Evolutionary conservation across 2,329 filamentous ascomycete species (phyloP).

Genomic region (Fusarium verticillioides): DNA sequence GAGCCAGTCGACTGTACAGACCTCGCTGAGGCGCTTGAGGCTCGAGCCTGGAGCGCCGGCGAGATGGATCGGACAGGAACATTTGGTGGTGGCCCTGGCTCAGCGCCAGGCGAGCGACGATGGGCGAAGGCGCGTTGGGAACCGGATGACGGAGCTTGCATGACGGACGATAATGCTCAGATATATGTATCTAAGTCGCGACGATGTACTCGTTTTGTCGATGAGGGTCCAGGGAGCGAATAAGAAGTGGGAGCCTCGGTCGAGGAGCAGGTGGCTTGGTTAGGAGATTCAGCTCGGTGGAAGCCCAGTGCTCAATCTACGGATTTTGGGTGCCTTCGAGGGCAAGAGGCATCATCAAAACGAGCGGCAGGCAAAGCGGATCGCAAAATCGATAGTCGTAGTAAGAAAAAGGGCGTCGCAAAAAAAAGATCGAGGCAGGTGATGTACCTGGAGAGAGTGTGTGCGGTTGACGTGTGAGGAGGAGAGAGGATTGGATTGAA

Average conservation of each 20-base stretch:
- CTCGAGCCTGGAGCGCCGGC: slow-evolving; percentile 70
- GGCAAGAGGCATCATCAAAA: slow-evolving; percentile 44
- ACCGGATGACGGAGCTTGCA: slow-evolving; percentile 43
- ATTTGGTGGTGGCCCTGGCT: slow-evolving; percentile 67
- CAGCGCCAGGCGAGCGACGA: slow-evolving; percentile 71
- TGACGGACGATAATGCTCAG: slow-evolving; percentile 18
- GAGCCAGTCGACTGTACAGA: slow-evolving; percentile 58
- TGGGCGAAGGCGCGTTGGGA: slow-evolving; percentile 65
- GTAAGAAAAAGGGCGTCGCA: slow-evolving; percentile 3
- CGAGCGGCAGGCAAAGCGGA: slow-evolving; percentile 33
- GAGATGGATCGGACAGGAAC: slow-evolving; percentile 69
- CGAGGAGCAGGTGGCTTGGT: not conserved
- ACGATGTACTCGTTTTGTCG: slow-evolving; percentile 4
- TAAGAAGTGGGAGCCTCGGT: not conserved
- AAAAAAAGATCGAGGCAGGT: slow-evolving; percentile 1
- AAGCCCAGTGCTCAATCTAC: slow-evolving; percentile 31
- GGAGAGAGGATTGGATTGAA: slow-evolving; percentile 15
- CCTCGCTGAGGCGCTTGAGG: slow-evolving; percentile 75
- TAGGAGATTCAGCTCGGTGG: slow-evolving; percentile 16
- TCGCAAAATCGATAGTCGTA: slow-evolving; percentile 19
- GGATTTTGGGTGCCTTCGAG: slow-evolving; percentile 41
- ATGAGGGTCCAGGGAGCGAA: not conserved
- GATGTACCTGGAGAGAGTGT: slow-evolving; percentile 21
- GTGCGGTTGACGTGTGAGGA: slow-evolving; percentile 18
- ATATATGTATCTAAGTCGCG: slow-evolving; percentile 8